Conservation (phyloP, 2,329 filamentous ascomycete genomes). For the Aureobasidium vineae region DNA sequence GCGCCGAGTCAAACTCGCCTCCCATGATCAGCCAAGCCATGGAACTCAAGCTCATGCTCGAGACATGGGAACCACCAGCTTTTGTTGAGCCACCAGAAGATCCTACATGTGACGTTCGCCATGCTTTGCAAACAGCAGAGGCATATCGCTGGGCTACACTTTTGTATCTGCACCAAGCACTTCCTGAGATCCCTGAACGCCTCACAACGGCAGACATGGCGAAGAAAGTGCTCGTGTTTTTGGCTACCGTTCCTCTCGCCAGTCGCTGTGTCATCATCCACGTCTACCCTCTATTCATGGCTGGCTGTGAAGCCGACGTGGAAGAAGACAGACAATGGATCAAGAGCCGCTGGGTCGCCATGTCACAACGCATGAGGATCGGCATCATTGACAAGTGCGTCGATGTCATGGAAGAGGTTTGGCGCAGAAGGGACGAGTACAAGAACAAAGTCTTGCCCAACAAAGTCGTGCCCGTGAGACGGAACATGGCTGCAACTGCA, state of each 20-base stretch:
- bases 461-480: slow-evolving; percentile 34
- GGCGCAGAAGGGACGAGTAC: slow-evolving; percentile 60
- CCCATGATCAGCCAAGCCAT: slow-evolving; percentile 62
- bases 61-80: slow-evolving; percentile 60
- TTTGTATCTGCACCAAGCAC: slow-evolving; percentile 65
- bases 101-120: slow-evolving; percentile 59
- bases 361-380: slow-evolving; percentile 62
- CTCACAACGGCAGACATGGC: slow-evolving; percentile 58
- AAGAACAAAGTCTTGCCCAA: slow-evolving; percentile 37
- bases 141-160: slow-evolving; percentile 67
- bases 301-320: slow-evolving; percentile 62
- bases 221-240: slow-evolving; percentile 58
- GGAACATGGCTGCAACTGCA: slow-evolving; percentile 40
- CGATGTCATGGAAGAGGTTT: slow-evolving; percentile 65
- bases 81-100: slow-evolving; percentile 62
- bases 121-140: slow-evolving; percentile 64
- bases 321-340: slow-evolving; percentile 65
- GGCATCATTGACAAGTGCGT: slow-evolving; percentile 65
- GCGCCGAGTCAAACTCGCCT: slow-evolving; percentile 57
- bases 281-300: slow-evolving; percentile 66
- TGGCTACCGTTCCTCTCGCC: slow-evolving; percentile 62
- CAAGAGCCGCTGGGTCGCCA: slow-evolving; percentile 59
- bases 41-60: slow-evolving; percentile 59
- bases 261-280: slow-evolving; percentile 66
- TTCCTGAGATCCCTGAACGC: slow-evolving; percentile 63